Base-by-base conservation (phyloP, 495 filamentous ascomycete genomes). In the Cercophora newfieldiana region DNA sequence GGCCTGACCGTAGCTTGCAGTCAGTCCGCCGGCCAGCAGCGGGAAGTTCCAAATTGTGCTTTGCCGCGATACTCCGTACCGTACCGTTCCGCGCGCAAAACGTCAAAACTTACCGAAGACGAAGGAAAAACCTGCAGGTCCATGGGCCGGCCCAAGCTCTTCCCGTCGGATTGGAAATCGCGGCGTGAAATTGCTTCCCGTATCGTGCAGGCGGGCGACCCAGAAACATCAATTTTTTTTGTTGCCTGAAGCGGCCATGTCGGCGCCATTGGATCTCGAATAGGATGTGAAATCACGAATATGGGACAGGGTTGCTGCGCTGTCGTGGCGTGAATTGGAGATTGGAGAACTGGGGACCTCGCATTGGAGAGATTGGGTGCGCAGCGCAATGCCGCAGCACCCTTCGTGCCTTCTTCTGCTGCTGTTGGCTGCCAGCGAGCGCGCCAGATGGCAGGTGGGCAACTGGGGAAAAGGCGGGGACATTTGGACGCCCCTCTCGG, bases 391-490 rank as follows among this genome's bases (percentile, higher is more conserved):
- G 37, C 30, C 30, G 30, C 30, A 25, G 49, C 49, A 19, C 49
- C 24, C 49, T 22, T 55, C 3, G 22, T 26, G 51, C 51, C 21
- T 3, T 14, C 44, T 49, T 19, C 44, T 49, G 7, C 44, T 49
- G 16, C 44, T 7, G 44, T 7, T 49, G 44, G 44, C 16, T 49
- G 22, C 51, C 51, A 55, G 21, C 51, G 51, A 58, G 25, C 29
- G 51, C 51, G 24, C 24, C 26, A 58, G 29, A 21, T 30, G 55
- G 29, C 26, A 12, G 3, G 3, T 31, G n/a, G n/a, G n/a, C n/a
- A 48, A 30, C 58, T 60, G 58, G 58, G 58, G 58, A 60, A 60
- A 48, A 60, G 26, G 58, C 58, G 58, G 58, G 58, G 58, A 8
- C 29, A 22, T 5, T 58, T 18, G 33, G 58, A 44, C 37, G 58